Evolutionary conservation across 352 stramenopile species (phyloP).

Genomic region (Globisporangium abappressorium): DNA sequence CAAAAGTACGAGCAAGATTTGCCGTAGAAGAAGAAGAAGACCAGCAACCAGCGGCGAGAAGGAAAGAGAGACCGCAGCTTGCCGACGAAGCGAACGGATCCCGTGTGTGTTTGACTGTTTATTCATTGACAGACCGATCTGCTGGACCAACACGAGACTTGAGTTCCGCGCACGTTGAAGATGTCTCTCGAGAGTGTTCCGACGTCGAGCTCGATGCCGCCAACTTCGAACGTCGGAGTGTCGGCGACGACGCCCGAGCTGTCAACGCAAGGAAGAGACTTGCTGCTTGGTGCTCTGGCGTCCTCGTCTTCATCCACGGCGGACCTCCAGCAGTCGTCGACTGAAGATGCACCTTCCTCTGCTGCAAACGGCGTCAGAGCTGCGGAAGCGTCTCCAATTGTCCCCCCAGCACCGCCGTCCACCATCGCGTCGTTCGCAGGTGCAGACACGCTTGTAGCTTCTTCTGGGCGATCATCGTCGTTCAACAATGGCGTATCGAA

Average conservation of each 20-base stretch:
- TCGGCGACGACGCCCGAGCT: conserved; percentile 26
- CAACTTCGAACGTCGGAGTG: not conserved
- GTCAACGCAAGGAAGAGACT: conserved; percentile 34
- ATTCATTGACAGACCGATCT: not conserved
- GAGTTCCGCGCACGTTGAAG: not conserved
- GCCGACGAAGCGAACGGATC: conserved; percentile 20
- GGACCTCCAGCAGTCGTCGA: not conserved
- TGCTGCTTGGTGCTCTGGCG: conserved; percentile 39
- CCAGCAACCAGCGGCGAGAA: not conserved
- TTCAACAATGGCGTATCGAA: conserved; percentile 15
- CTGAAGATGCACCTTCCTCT: not conserved
- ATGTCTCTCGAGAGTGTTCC: conserved; percentile 10
- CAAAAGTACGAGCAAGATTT: not conserved
- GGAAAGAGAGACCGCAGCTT: conserved; percentile 9
- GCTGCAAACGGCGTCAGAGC: not conserved
- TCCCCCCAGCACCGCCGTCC: conserved; percentile 3
- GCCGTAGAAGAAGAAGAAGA: conserved; percentile 5
- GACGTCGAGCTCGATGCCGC: conserved; percentile 5
- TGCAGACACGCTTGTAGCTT: conserved; percentile 7
- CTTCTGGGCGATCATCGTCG: conserved; percentile 16
- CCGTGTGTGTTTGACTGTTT: conserved; percentile 2
- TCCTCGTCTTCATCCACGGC: conserved; percentile 8
- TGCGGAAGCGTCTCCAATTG: not conserved
- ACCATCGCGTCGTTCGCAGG: conserved; percentile 9
- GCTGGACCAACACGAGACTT: not conserved